A percentile compares a stretch with the other conserved stretches of the same genome.
Conservation (phyloP, 441 rosid genomes). For the Pelargonium cotyledonis region DNA sequence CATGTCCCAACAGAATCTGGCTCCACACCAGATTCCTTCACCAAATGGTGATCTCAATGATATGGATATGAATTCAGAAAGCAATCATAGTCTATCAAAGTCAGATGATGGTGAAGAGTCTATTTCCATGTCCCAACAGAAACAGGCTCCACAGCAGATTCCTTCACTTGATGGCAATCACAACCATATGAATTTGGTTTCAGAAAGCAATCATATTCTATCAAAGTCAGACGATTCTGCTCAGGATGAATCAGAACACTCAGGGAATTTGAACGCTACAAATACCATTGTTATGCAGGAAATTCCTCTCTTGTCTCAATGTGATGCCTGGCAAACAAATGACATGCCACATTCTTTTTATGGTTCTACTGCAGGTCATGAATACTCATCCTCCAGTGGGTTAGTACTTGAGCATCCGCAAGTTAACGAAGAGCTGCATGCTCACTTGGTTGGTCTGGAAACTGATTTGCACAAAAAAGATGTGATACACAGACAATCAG, state of each 20-base stretch:
- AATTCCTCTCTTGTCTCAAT: constrained; percentile 40
- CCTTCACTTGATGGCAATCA: constrained; percentile 33
- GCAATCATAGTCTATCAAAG: constrained; percentile 32
- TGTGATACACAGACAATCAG: constrained; percentile 47
- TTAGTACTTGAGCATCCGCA: constrained; percentile 40
- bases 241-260: constrained; percentile 29
- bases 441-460: constrained; percentile 48
- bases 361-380: constrained; percentile 43
- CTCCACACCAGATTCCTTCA: constrained; percentile 42
- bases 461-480: constrained; percentile 43
- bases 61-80: constrained; percentile 31
- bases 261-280: constrained; percentile 31
- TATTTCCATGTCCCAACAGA: constrained; percentile 37
- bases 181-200: constrained; percentile 29
- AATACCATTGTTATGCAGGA: constrained; percentile 40
- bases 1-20: constrained; percentile 36
- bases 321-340: constrained; percentile 59
- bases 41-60: constrained; percentile 29
- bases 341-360: constrained; percentile 42
- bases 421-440: constrained; percentile 36
- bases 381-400: constrained; percentile 40
- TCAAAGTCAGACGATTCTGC: constrained; percentile 41
- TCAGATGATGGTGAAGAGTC: constrained; percentile 30
- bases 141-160: constrained; percentile 40
- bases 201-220: constrained; percentile 31